Evolutionary conservation across 2,329 filamentous ascomycete species (phyloP), one percentile per base, ranked within the genome.

Genomic region (Colletotrichum lentis): DNA sequence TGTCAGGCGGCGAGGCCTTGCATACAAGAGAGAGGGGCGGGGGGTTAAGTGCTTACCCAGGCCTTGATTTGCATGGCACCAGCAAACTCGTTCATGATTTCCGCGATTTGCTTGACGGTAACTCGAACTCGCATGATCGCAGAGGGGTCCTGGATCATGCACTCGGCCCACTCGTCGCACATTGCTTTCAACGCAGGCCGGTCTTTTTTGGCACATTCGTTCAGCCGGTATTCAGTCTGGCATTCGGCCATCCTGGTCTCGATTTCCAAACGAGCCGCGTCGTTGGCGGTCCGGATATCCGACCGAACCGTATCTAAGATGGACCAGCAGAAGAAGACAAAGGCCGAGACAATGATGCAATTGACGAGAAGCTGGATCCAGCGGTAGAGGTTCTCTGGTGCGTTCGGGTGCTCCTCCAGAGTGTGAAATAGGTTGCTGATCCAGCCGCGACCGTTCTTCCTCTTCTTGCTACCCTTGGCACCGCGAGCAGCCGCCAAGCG

Each of bases 51-150:
- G 77, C 83, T 71, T 78, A 87, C 86, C 80, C 85, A 85, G 11
- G 85, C 84, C 79, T 97, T 97, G 79, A 93, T 91, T 71, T 91
- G 93, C 78, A 98, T 94, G 6, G 92, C 90, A 73, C 97, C 93
- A 5, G 97, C 90, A 77, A 98, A 97, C 74, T 91, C 91, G 77
- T 98, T 97, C 78, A 98, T 90, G 47, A 99, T 97, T 75, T 93
- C 89, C 0, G 95, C 95, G 76, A 97, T 91, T 31, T 94, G 96
- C 75, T 92, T 91, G 5, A 93, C 94, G 20, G 91, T 93, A 46
- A 97, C 88, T 74, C 90, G 91, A 49, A 95, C 91, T 44, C 90
- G 85, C 72, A 92, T 94, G 64, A 97, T 88, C 64, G 88, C 88
- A 52, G 89, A 85, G 0, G 94, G 90, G 74, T 97, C 92, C 71